These are phyloP conservation scores for Hypoxylon lenormandii DNA, from an alignment of 495 filamentous ascomycete genomes.

Conservation along the genomic window DNA sequence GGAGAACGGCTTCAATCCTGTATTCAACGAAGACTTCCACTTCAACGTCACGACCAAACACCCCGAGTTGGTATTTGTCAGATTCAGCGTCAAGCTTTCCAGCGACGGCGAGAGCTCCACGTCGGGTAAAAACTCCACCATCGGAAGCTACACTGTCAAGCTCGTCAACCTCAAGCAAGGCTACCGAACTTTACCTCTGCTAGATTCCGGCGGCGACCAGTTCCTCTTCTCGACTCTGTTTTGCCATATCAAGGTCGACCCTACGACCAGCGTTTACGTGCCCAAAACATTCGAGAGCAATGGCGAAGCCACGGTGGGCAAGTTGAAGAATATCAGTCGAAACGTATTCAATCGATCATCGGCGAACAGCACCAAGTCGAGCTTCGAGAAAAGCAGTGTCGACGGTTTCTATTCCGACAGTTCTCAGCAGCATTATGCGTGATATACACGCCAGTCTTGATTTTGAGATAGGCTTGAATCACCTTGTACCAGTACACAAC, in stretches of 20 bases:
- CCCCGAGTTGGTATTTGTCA: slow-evolving; percentile 91
- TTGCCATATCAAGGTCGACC: slow-evolving; percentile 78
- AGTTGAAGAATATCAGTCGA: slow-evolving; percentile 62
- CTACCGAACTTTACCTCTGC: slow-evolving; percentile 96
- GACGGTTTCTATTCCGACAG: slow-evolving; percentile 47
- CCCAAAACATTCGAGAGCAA: slow-evolving; percentile 53
- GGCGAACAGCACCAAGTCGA: slow-evolving; percentile 58
- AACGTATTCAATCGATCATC: slow-evolving; percentile 62
- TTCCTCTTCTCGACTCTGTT: slow-evolving; percentile 96
- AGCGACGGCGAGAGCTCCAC: slow-evolving; percentile 71
- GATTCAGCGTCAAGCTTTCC: slow-evolving; percentile 89
- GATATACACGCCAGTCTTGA: slow-evolving; percentile 19
- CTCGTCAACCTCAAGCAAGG: slow-evolving; percentile 88
- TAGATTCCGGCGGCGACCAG: slow-evolving; percentile 85
- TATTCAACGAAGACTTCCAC: slow-evolving; percentile 75
- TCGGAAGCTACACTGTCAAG: slow-evolving; percentile 93
- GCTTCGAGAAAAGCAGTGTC: slow-evolving; percentile 57
- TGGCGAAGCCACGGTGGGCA: slow-evolving; percentile 55
- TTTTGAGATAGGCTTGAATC: slow-evolving; percentile 11
- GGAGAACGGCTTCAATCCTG: slow-evolving; percentile 91
- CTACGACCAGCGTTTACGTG: slow-evolving; percentile 66
- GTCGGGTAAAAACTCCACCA: slow-evolving; percentile 64
- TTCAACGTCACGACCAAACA: slow-evolving; percentile 88
- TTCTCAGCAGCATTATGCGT: slow-evolving; percentile 28
- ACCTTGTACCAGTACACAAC: slow-evolving; percentile 36